Percentiles rank a stretch among this genome's conserved stretches.
phyloP scores from a whole-genome alignment of 2,329 filamentous ascomycete species.

The Fusarium buxicola region DNA sequence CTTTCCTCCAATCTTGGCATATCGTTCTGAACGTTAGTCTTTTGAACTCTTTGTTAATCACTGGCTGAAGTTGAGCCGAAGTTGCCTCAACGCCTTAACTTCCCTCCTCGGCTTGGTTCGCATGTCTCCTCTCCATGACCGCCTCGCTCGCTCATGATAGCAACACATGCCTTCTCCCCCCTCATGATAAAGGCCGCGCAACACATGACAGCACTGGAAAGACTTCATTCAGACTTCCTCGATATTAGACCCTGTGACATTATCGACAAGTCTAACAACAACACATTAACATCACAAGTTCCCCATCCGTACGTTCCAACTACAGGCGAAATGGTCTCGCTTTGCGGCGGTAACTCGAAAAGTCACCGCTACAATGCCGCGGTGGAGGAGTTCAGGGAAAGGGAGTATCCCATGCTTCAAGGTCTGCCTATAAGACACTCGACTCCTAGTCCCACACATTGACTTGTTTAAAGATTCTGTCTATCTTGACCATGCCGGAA shows the following conservation, averaged over 20 bases:
- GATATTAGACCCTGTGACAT: not conserved
- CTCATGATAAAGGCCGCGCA: slow-evolving; percentile 29
- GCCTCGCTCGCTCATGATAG: slow-evolving; percentile 28
- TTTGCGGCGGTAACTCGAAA: slow-evolving; percentile 9
- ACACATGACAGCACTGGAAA: slow-evolving; percentile 11
- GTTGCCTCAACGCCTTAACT: slow-evolving; percentile 3
- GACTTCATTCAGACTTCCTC: not conserved
- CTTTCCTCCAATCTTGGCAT: not conserved
- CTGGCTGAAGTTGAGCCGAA: not conserved
- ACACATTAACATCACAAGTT: not conserved
- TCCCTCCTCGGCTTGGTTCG: slow-evolving; percentile 29
- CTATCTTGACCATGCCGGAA: slow-evolving; percentile 96
- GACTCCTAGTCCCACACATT: not conserved
- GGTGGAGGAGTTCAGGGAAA: slow-evolving; percentile 68
- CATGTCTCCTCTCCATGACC: slow-evolving; percentile 21
- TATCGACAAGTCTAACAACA: not conserved
- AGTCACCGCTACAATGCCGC: slow-evolving; percentile 64
- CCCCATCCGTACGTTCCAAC: not conserved
- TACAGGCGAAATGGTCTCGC: slow-evolving; percentile 9
- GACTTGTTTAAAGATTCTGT: slow-evolving; percentile 66
- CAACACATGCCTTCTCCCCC: slow-evolving; percentile 20
- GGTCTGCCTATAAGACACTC: slow-evolving; percentile 56
- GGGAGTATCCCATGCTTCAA: slow-evolving; percentile 77
- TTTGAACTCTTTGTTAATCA: not conserved
- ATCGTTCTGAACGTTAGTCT: not conserved